Evolutionary conservation across 441 rosid species (phyloP).

Genomic region (Populus hybrid): DNA sequence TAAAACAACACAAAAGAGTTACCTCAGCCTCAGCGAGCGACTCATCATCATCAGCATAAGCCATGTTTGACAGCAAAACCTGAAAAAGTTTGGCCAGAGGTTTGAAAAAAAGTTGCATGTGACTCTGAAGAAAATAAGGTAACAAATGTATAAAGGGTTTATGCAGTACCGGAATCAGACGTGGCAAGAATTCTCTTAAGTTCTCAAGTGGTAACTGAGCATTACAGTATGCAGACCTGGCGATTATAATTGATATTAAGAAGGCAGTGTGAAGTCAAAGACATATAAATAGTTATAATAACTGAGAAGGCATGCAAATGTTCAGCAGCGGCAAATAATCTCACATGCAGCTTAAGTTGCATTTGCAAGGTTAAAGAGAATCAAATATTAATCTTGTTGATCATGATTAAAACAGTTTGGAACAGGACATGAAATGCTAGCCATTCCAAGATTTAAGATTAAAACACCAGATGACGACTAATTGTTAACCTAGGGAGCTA

Average conservation of each 20-base stretch:
- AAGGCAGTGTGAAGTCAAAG: not conserved
- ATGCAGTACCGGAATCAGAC: constrained; percentile 66
- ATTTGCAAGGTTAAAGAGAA: not conserved
- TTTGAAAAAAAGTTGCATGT: constrained; percentile 17
- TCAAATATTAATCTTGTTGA: not conserved
- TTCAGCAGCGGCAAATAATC: not conserved
- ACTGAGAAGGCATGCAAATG: not conserved
- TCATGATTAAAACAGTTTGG: not conserved
- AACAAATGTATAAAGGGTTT: constrained; percentile 13
- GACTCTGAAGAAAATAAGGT: constrained; percentile 17
- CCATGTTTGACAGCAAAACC: constrained; percentile 95
- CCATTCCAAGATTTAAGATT: not conserved
- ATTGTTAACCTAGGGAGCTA: not conserved
- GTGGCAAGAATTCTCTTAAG: constrained; percentile 86
- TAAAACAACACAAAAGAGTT: constrained; percentile 21
- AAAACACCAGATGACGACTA: not conserved
- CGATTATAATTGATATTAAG: constrained; percentile 27
- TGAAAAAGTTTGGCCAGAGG: constrained; percentile 31
- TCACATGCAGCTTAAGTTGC: not conserved
- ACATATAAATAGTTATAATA: not conserved
- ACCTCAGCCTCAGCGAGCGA: constrained; percentile 95
- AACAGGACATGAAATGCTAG: not conserved
- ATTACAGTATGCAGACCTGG: constrained; percentile 94
- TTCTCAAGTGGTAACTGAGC: constrained; percentile 76
- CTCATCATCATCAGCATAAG: constrained; percentile 97